Evolutionary conservation across 805 yeast genomes (phyloP).

Genomic region (Spathaspora sp.): DNA sequence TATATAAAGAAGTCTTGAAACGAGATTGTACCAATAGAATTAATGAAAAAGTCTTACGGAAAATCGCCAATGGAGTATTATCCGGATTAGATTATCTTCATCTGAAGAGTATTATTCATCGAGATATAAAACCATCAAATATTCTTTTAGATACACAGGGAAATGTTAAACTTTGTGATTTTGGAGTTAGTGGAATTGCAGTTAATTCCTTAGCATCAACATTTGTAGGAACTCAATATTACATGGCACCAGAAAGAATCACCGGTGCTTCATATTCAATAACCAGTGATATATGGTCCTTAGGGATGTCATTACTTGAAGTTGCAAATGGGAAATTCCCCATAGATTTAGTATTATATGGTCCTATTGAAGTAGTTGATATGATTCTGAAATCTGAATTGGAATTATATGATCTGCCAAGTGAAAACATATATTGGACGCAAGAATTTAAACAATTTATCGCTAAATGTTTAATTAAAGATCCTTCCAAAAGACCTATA

Average conservation of each 20-base stretch:
- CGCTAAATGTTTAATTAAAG: conserved; percentile 75
- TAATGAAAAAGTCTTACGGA: conserved; percentile 90
- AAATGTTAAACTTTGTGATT: conserved; percentile 89
- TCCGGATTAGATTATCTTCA: conserved; percentile 85
- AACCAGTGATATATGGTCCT: conserved; percentile 94
- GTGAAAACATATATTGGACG: conserved; percentile 75
- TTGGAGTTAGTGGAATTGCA: conserved; percentile 97
- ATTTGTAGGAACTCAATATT: conserved; percentile 94
- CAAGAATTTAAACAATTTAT: conserved; percentile 79
- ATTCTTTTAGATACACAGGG: conserved; percentile 74
- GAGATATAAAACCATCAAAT: conserved; percentile 96
- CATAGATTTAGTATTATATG: conserved; percentile 14
- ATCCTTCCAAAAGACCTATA: conserved; percentile 76
- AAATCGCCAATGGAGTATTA: conserved; percentile 81
- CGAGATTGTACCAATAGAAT: conserved; percentile 73
- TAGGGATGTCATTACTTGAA: conserved; percentile 77
- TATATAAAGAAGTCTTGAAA: conserved; percentile 71
- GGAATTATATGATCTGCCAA: conserved; percentile 70
- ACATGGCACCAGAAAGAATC: conserved; percentile 98
- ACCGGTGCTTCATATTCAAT: conserved; percentile 95
- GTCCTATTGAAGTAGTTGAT: conserved; percentile 81
- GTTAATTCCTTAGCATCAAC: conserved; percentile 94
- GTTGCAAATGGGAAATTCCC: conserved; percentile 94
- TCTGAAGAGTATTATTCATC: conserved; percentile 81
- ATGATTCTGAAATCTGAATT: conserved; percentile 83